A percentile compares a stretch with the other conserved stretches of the same genome.
These are phyloP conservation scores for Suillus cothurnatus DNA, from an alignment of 768 basidiomycete genomes.

Conservation along the genomic window DNA sequence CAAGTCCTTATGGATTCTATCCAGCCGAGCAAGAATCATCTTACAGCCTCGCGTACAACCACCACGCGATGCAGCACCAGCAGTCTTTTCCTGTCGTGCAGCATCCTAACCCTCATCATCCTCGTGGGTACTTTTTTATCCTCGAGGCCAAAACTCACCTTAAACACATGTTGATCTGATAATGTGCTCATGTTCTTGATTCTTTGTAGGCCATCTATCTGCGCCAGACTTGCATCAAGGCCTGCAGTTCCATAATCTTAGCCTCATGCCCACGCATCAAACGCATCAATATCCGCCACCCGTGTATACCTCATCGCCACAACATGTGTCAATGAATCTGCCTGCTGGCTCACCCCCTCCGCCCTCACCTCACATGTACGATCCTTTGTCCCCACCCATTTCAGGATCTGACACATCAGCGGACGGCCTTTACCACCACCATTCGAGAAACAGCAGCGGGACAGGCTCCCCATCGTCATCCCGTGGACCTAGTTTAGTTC, in stretches of 20 bases:
- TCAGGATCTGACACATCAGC: slow-evolving; percentile 90
- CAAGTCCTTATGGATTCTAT: slow-evolving; percentile 53
- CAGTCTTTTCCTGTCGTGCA: slow-evolving; percentile 59
- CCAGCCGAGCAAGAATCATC: slow-evolving; percentile 54
- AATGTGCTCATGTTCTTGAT: slow-evolving; percentile 48
- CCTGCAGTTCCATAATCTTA: slow-evolving; percentile 60
- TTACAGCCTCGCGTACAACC: slow-evolving; percentile 54
- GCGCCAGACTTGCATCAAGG: slow-evolving; percentile 70
- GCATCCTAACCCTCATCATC: slow-evolving; percentile 61
- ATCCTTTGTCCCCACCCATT: slow-evolving; percentile 82
- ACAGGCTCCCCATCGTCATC: slow-evolving; percentile 81
- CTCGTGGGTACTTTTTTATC: slow-evolving; percentile 65
- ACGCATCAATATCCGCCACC: slow-evolving; percentile 64
- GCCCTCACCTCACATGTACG: slow-evolving; percentile 78
- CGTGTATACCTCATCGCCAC: slow-evolving; percentile 63
- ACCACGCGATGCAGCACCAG: slow-evolving; percentile 49
- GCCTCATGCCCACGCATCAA: slow-evolving; percentile 70
- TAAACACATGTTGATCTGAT: slow-evolving; percentile 69
- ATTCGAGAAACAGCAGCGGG: slow-evolving; percentile 70
- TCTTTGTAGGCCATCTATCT: slow-evolving; percentile 61
- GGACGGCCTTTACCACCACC: slow-evolving; percentile 73
- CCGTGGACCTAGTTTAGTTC: slow-evolving; percentile 73
- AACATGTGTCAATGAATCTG: slow-evolving; percentile 69
- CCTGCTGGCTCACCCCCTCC: slow-evolving; percentile 71
- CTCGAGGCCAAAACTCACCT: slow-evolving; percentile 42